Percentiles rank a stretch among this genome's conserved stretches.
phyloP scores from a whole-genome alignment of 2,329 filamentous ascomycete species.

The Fusarium sp. region DNA sequence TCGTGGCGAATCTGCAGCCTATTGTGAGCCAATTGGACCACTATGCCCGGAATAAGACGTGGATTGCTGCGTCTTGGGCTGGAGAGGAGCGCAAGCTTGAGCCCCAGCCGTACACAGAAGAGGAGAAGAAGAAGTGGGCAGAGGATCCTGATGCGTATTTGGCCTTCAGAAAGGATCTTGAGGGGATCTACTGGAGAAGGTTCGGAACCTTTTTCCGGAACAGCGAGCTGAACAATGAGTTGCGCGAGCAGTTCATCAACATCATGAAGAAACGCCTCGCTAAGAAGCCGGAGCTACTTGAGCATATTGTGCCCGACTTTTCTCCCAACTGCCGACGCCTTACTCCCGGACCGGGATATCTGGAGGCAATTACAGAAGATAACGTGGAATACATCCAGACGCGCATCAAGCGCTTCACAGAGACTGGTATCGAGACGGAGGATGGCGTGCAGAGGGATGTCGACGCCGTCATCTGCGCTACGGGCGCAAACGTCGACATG shows the following conservation, averaged over 20 bases:
- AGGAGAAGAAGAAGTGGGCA: conserved; percentile 67
- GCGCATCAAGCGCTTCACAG: conserved; percentile 68
- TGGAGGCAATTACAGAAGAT: conserved; percentile 71
- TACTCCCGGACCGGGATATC: conserved; percentile 75
- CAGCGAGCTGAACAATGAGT: conserved; percentile 60
- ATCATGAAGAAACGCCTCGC: conserved; percentile 66
- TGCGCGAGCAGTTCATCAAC: conserved; percentile 57
- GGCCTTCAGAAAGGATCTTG: conserved; percentile 66
- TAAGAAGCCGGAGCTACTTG: conserved; percentile 66
- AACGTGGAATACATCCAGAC: conserved; percentile 73
- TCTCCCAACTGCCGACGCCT: conserved; percentile 73
- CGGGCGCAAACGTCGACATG: conserved; percentile 72
- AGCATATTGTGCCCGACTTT: conserved; percentile 71
- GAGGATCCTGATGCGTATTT: conserved; percentile 71
- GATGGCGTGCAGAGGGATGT: conserved; percentile 69
- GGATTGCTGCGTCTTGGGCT: conserved; percentile 74
- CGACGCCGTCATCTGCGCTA: conserved; percentile 76
- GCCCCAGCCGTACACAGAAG: conserved; percentile 65
- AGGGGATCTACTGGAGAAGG: conserved; percentile 72
- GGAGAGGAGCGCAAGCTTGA: conserved; percentile 66
- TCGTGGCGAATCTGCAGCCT: conserved; percentile 65
- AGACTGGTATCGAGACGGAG: conserved; percentile 68
- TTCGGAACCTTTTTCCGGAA: conserved; percentile 67
- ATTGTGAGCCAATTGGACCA: conserved; percentile 67
- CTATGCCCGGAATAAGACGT: conserved; percentile 74